These are phyloP conservation scores for Boletus vermiculosoides DNA, from an alignment of 768 basidiomycete genomes.

Conservation along the genomic window DNA sequence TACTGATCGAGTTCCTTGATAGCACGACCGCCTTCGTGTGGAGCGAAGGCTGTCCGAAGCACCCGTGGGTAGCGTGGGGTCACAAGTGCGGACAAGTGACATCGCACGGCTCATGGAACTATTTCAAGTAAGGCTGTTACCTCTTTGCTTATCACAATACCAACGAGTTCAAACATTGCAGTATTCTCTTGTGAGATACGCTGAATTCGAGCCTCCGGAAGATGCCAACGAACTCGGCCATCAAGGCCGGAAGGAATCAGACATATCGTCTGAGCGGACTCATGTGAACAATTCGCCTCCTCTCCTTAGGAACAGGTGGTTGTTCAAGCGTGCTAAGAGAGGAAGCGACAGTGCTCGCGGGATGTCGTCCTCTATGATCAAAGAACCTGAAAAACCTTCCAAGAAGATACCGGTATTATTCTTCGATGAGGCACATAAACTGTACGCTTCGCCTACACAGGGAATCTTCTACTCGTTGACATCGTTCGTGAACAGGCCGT, in stretches of 20 bases:
- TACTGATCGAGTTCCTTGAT: slow-evolving; percentile 7
- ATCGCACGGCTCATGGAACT: slow-evolving; percentile 82
- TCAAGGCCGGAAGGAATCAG: slow-evolving; percentile 30
- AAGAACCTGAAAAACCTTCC: slow-evolving; percentile 35
- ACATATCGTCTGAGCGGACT: slow-evolving; percentile 42
- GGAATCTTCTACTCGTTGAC: not conserved
- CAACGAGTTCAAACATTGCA: slow-evolving; percentile 23
- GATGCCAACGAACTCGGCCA: slow-evolving; percentile 24
- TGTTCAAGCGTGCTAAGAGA: slow-evolving; percentile 28
- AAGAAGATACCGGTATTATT: slow-evolving; percentile 82
- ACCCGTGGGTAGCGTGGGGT: slow-evolving; percentile 40
- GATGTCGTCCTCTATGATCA: slow-evolving; percentile 31
- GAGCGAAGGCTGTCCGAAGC: slow-evolving; percentile 58
- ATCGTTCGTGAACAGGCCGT: slow-evolving; percentile 47
- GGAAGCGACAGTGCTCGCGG: slow-evolving; percentile 31
- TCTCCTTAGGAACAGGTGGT: slow-evolving; percentile 29
- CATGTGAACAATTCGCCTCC: slow-evolving; percentile 37
- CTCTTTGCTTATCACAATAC: not conserved
- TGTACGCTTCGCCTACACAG: slow-evolving; percentile 43
- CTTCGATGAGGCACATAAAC: slow-evolving; percentile 83
- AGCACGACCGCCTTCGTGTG: slow-evolving; percentile 78
- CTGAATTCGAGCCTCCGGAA: slow-evolving; percentile 57
- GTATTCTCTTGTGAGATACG: slow-evolving; percentile 71
- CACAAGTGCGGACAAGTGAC: slow-evolving; percentile 70
- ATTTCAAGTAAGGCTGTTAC: slow-evolving; percentile 54